Conservation (phyloP, 1,139 yeast genomes). For the Debaryomyces subglobosus region DNA sequence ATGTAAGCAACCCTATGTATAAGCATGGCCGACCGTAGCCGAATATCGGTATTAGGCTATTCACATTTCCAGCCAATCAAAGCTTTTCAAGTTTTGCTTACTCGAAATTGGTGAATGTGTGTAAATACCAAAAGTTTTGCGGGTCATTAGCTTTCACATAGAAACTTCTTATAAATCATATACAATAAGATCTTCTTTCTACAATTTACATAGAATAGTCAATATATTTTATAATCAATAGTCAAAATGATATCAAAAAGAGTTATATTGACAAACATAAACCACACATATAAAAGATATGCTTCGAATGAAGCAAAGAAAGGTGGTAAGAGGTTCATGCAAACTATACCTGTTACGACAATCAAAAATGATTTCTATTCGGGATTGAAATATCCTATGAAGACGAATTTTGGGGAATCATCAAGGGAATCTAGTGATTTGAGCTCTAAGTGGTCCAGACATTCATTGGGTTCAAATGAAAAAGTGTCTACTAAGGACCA, state of each 20-base stretch:
- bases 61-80: constrained; percentile 12
- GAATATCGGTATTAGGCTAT: not conserved
- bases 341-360: constrained; percentile 34
- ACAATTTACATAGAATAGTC: not conserved
- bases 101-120: constrained; percentile 2
- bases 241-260: constrained; percentile 20
- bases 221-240: constrained; percentile 5
- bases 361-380: constrained; percentile 28
- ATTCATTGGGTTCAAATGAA: constrained; percentile 19
- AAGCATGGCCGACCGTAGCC: not conserved
- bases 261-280: constrained; percentile 14
- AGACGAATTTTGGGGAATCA: constrained; percentile 16
- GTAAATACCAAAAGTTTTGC: not conserved
- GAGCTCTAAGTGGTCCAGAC: constrained; percentile 26
- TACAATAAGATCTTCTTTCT: not conserved
- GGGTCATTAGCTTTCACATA: constrained; percentile 6
- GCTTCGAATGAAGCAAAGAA: constrained; percentile 30
- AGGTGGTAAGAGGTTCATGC: constrained; percentile 44
- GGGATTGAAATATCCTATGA: constrained; percentile 29
- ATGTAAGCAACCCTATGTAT: not conserved
- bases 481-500: constrained; percentile 14
- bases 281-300: constrained; percentile 21
- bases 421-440: constrained; percentile 9
- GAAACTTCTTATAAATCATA: not conserved
- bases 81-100: constrained; percentile 12